Percentiles rank a stretch among this genome's conserved stretches.
These are phyloP conservation scores for Phytopythium kandeliae DNA, from an alignment of 352 stramenopile genomes.

Conservation along the genomic window DNA sequence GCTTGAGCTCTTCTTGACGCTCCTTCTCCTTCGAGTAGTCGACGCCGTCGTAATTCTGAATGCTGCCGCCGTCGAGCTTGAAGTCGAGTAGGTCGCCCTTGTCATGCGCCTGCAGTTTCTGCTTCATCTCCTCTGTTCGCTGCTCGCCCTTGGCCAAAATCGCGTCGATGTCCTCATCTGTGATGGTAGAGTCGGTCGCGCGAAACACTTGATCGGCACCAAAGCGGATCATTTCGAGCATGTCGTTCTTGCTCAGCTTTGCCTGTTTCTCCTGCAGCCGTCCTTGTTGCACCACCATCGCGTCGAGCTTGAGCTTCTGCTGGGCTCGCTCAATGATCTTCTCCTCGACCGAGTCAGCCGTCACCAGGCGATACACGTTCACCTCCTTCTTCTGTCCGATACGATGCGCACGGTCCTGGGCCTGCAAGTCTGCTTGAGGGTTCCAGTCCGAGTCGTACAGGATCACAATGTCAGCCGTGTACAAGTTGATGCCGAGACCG, in stretches of 20 bases:
- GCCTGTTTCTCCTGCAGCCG: slow-evolving; percentile 85
- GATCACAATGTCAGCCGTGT: slow-evolving; percentile 98
- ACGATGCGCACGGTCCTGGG: slow-evolving; percentile 94
- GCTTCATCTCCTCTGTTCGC: slow-evolving; percentile 84
- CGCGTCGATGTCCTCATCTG: slow-evolving; percentile 97
- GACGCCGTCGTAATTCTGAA: slow-evolving; percentile 96
- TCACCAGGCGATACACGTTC: slow-evolving; percentile 94
- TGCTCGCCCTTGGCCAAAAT: slow-evolving; percentile 92
- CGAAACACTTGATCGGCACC: slow-evolving; percentile 98
- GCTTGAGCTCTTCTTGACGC: slow-evolving; percentile 79
- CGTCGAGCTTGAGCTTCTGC: slow-evolving; percentile 94
- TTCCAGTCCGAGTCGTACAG: slow-evolving; percentile 99
- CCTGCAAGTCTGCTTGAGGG: slow-evolving; percentile 95
- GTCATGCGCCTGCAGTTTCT: slow-evolving; percentile 81
- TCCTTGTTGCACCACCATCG: slow-evolving; percentile 85
- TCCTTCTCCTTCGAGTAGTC: slow-evolving; percentile 94
- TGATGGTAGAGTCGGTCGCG: slow-evolving; percentile 95
- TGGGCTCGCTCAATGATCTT: slow-evolving; percentile 98
- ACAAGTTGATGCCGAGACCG: slow-evolving; percentile 98
- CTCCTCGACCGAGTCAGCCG: slow-evolving; percentile 97
- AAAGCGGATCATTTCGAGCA: slow-evolving; percentile 97
- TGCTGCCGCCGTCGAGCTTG: slow-evolving; percentile 90
- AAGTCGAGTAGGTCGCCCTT: slow-evolving; percentile 87
- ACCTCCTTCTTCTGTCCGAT: slow-evolving; percentile 99
- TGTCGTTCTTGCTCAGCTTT: slow-evolving; percentile 94